phyloP scores from a whole-genome alignment of 805 yeast species.

The Barnettozyma salicaria region DNA sequence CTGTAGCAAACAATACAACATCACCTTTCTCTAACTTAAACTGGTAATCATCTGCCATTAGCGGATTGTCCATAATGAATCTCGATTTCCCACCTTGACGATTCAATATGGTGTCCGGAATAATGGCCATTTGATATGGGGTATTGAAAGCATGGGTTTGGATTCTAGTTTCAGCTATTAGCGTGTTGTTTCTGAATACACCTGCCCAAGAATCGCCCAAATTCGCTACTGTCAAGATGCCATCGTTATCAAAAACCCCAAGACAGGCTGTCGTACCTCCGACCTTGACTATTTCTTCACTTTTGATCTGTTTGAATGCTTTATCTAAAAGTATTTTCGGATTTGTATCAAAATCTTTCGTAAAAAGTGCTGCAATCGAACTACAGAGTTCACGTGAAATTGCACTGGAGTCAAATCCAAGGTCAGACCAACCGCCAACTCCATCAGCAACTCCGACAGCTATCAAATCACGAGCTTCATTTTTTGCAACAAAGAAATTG shows the following conservation, averaged over 20 bases:
- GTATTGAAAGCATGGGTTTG: slow-evolving; percentile 89
- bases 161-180: slow-evolving; percentile 61
- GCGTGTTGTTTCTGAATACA: slow-evolving; percentile 58
- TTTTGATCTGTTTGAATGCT: slow-evolving; percentile 51
- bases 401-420: slow-evolving; percentile 85
- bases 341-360: slow-evolving; percentile 10
- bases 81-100: slow-evolving; percentile 45
- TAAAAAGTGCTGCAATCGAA: slow-evolving; percentile 37
- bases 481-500: slow-evolving; percentile 50
- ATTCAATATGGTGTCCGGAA: slow-evolving; percentile 56
- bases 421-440: slow-evolving; percentile 95
- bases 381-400: slow-evolving; percentile 75
- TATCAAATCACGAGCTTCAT: slow-evolving; percentile 25
- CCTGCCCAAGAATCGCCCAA: slow-evolving; percentile 96
- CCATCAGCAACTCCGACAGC: slow-evolving; percentile 91
- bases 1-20: slow-evolving; percentile 81
- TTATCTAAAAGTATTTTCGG: slow-evolving; percentile 40
- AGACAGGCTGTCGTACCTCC: slow-evolving; percentile 94
- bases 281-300: slow-evolving; percentile 60
- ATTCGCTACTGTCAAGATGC: slow-evolving; percentile 60
- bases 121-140: slow-evolving; percentile 83
- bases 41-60: slow-evolving; percentile 56
- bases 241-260: slow-evolving; percentile 59
- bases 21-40: slow-evolving; percentile 69
- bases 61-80: slow-evolving; percentile 67